phyloP scores from a whole-genome alignment of 139 green algal species.

The Edaphochlamys debaryana region DNA sequence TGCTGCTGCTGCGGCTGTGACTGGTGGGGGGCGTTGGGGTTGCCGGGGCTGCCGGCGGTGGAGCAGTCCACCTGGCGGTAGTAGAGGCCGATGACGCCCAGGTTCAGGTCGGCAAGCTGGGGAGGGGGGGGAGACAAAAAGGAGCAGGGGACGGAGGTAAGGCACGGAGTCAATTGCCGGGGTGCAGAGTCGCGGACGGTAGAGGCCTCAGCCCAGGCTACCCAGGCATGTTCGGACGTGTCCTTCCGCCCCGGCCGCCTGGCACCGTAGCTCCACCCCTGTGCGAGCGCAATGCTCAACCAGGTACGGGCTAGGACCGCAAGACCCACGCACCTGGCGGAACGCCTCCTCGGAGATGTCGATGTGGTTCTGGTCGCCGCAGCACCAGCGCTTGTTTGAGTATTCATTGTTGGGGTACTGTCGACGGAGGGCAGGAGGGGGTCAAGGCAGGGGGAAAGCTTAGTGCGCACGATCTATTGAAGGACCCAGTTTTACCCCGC shows the following conservation, averaged over 20 bases:
- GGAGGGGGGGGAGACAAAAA: no score
- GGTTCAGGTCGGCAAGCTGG: constrained; percentile 28
- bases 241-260: no score
- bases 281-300: no score
- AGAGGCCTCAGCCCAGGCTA: not conserved
- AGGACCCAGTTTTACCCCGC: not conserved
- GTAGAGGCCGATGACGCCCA: constrained; percentile 35
- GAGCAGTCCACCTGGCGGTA: constrained; percentile 28
- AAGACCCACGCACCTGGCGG: not conserved
- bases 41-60: not conserved
- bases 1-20: not conserved
- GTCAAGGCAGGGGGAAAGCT: not conserved
- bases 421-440: not conserved
- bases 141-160: not conserved
- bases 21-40: not conserved
- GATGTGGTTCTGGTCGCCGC: constrained; percentile 43
- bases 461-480: not conserved
- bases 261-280: no score
- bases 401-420: constrained; percentile 40
- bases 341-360: constrained; percentile 43
- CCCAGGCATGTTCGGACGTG: not conserved
- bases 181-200: not conserved
- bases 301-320: no score
- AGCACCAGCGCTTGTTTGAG: constrained; percentile 50
- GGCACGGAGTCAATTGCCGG: no score